Evolutionary conservation across 345 rosid species (phyloP), one percentile per base, ranked within the genome.

Genomic region (Sapria himalayana): DNA sequence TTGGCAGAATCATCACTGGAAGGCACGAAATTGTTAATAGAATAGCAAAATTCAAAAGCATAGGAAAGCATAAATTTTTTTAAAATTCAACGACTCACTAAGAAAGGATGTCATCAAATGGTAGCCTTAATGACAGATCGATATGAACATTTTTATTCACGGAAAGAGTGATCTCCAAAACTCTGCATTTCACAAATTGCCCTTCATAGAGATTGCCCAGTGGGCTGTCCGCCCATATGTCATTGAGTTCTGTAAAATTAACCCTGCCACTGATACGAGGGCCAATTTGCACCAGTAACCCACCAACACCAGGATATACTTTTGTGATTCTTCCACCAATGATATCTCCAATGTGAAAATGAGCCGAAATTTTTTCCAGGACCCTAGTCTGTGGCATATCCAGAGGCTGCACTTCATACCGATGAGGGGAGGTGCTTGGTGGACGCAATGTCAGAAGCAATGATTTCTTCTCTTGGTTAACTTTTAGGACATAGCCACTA

Each of bases 101-200:
- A 37, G 54, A 22, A 51, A 29, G 48, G 76, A 73, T 60, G 71
- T 84, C 94, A 46, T 64, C 66, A 46, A 68, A 59, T 5, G 74
- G 68, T 50, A 57, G 44, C 33, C 84, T 73, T 22, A 89, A 46
- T 13, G 95, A 79, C 54, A 89, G 57, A 56, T 89, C 98, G 51
- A 79, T 37, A 49, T 74, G 95, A 53, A 53, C 15, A 49, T 67
- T 74, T 29, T 85, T 91, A 54, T 51, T 71, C 45, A 43, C 61
- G 14, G 93, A 65, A 15, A 1, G 72, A 61, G 70, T 58, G 51
- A 79, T 60, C 64, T 89, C 95, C 47, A 89, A 46, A 59, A 89
- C 91, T 64, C 74, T 82, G 72, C 86, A 79, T 65, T 74, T 82
- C 51, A 89, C 81, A 54, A 82, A 89, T 31, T 89, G 78, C 45